Percentiles rank a stretch among this genome's conserved stretches.
Evolutionary conservation across 2,329 filamentous ascomycete species (phyloP).

Genomic region (Calonectria crousiana): DNA sequence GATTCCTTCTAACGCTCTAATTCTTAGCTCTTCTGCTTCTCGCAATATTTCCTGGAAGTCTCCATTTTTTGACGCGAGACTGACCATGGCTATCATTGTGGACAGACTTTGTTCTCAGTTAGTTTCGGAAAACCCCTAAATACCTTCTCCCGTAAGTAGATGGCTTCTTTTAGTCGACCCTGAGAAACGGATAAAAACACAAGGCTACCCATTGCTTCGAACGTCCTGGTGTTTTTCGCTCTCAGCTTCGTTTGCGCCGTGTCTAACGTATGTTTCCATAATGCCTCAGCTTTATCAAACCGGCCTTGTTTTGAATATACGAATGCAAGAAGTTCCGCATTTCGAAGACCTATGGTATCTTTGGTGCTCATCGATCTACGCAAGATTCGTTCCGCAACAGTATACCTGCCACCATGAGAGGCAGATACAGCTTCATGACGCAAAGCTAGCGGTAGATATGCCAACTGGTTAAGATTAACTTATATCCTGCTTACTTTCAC

Average conservation of each 20-base stretch:
- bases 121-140: background rate
- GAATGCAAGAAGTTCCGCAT: background rate
- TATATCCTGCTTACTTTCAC: background rate
- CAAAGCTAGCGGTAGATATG: background rate
- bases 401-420: background rate
- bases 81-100: background rate
- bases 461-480: background rate
- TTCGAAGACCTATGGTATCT: background rate
- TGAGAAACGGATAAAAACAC: background rate
- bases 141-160: background rate
- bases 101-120: background rate
- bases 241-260: background rate
- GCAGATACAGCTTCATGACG: background rate
- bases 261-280: background rate
- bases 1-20: background rate
- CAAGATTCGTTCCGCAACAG: background rate
- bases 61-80: background rate
- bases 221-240: no score
- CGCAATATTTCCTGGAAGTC: background rate
- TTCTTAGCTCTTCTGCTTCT: background rate
- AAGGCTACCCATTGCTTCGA: background rate
- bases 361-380: background rate
- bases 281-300: background rate
- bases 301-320: background rate
- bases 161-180: background rate